These are phyloP conservation scores for Elsinoe arachidis DNA, from an alignment of 2,329 filamentous ascomycete species.

Conservation along the genomic window DNA sequence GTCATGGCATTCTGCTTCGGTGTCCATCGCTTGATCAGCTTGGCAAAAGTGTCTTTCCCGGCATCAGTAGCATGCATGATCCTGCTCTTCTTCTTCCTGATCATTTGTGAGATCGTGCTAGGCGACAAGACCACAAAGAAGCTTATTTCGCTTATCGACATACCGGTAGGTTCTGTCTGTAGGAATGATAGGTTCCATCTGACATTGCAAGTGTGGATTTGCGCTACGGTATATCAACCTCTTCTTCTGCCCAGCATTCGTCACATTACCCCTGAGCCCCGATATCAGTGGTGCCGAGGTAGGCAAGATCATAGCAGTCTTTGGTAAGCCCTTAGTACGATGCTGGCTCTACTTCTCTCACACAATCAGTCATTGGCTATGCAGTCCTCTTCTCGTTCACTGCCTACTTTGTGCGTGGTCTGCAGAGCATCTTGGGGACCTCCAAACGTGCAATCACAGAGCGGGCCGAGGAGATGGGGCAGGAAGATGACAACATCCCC, in stretches of 20 bases:
- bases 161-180: slow-evolving; percentile 36
- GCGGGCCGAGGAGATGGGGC: slow-evolving; percentile 44
- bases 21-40: slow-evolving; percentile 33
- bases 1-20: slow-evolving; percentile 36
- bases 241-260: slow-evolving; percentile 52
- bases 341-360: not conserved
- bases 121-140: slow-evolving; percentile 42
- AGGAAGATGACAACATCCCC: slow-evolving; percentile 41
- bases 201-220: slow-evolving; percentile 42
- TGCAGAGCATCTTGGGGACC: slow-evolving; percentile 45
- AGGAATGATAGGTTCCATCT: slow-evolving; percentile 16
- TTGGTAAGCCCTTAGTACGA: slow-evolving; percentile 35
- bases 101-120: slow-evolving; percentile 40
- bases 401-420: slow-evolving; percentile 46
- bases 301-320: slow-evolving; percentile 51
- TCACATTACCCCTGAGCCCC: slow-evolving; percentile 50
- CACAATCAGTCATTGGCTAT: slow-evolving; percentile 45
- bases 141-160: slow-evolving; percentile 43
- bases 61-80: slow-evolving; percentile 52
- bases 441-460: slow-evolving; percentile 46
- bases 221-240: slow-evolving; percentile 51
- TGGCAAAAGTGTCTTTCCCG: slow-evolving; percentile 47
- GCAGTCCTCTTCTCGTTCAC: slow-evolving; percentile 44
- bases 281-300: slow-evolving; percentile 47
- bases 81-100: slow-evolving; percentile 44